Evolutionary conservation across 495 filamentous ascomycete genomes (phyloP), one percentile per base, ranked within the genome.

Genomic region (Hypoxylon cercidicola): DNA sequence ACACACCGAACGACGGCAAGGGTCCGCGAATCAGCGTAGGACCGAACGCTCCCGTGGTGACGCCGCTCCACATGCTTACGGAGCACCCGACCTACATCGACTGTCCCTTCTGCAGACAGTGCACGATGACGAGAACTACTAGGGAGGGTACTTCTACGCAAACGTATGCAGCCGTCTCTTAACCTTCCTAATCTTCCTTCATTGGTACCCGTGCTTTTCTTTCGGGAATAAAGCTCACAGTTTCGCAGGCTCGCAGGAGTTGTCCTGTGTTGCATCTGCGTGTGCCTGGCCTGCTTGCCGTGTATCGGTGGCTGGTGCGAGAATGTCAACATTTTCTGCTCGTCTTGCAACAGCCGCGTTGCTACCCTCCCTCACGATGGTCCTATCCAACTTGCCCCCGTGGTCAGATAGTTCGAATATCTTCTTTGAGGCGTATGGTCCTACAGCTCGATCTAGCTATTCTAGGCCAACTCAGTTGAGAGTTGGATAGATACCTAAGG

Each of bases 231-330:
- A 50, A 1, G 18, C 20, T 9, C 21, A 28, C n/a, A n/a, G 3
- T 12, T 12, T 6, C 35, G 28, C 57, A 77, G 75, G 3, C 18
- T 75, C n/a, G 62, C 66, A 20, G 72, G 70, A 1, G 34, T 66
- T 16, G 30, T 75, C 10, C 68, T 71, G 50, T 76, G 74, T 23
- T 64, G 74, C 20, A 46, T 72, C 32, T 78, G 72, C 25, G 45
- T 72, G 10, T 75, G 68, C 15, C 53, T 78, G 0, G 64, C 72
- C 13, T 76, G 74, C 47, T 15, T 76, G 2, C 74, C 75, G 1
- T 73, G 72, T 46, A 18, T 72, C 3, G 71, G 63, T 5, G 60
- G 59, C n/a, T 78, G 74, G 75, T 78, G 69, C 25, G 72, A 78
- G 44, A 66, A 73, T 12, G 66, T 58, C 11, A 28, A 68, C 45